A percentile compares a stretch with the other conserved stretches of the same genome.
Conservation (phyloP, 768 basidiomycete genomes). For the Lentinus tigrinus region DNA sequence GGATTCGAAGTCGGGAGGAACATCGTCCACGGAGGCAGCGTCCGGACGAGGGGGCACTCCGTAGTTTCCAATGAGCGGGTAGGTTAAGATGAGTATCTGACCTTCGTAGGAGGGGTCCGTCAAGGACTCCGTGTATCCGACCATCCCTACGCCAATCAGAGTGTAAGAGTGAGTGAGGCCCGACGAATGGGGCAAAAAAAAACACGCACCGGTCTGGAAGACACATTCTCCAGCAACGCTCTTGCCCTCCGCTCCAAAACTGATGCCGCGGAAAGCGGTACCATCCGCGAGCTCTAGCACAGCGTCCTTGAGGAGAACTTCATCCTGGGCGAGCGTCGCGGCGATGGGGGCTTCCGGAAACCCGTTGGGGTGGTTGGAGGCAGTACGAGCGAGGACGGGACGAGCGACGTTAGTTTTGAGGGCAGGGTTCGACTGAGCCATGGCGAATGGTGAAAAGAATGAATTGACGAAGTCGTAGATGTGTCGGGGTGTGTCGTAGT, state of each 20-base stretch:
- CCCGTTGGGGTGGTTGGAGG: conserved; percentile 39
- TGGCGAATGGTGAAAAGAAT: conserved; percentile 2
- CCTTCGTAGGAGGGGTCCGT: conserved; percentile 99
- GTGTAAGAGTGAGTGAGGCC: not conserved
- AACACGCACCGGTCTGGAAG: conserved; percentile 90
- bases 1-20: conserved; percentile 87
- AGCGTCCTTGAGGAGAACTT: conserved; percentile 43
- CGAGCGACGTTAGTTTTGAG: conserved; percentile 27
- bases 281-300: conserved; percentile 92
- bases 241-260: conserved; percentile 90
- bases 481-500: not conserved
- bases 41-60: conserved; percentile 81
- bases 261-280: conserved; percentile 81
- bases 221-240: conserved; percentile 97
- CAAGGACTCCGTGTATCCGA: conserved; percentile 96
- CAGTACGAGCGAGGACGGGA: conserved; percentile 45
- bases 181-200: conserved; percentile 7
- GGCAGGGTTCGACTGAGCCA: conserved; percentile 21
- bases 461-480: not conserved
- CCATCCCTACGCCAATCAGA: conserved; percentile 77
- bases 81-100: conserved; percentile 96
- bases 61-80: conserved; percentile 96
- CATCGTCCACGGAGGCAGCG: conserved; percentile 42
- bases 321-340: conserved; percentile 28
- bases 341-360: conserved; percentile 36